A percentile compares a stretch with the other conserved stretches of the same genome.
Conservation (phyloP, 306 rosid genomes). For the Corylus americana region DNA sequence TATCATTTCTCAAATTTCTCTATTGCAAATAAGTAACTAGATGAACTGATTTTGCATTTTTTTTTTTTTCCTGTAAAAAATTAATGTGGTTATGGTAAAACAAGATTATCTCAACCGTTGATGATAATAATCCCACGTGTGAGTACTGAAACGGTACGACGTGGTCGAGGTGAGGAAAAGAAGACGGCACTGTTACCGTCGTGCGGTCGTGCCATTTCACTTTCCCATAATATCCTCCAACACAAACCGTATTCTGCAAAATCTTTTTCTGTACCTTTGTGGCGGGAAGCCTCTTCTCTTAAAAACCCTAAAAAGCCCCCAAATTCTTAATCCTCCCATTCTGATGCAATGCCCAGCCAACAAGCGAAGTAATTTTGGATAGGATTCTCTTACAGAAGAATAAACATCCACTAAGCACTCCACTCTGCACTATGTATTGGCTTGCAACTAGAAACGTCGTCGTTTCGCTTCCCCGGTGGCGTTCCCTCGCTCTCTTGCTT, state of each 20-base stretch:
- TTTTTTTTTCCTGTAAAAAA: too few relatives aligned
- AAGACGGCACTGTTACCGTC: too few relatives aligned
- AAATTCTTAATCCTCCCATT: not conserved
- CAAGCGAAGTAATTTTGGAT: not conserved
- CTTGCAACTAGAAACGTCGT: conserved; percentile 53
- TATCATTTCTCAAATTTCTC: too few relatives aligned
- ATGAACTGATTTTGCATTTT: too few relatives aligned
- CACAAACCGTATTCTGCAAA: not conserved
- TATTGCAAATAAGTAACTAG: too few relatives aligned
- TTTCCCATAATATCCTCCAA: not conserved
- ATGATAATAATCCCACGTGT: too few relatives aligned
- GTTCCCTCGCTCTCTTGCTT: conserved; percentile 49
- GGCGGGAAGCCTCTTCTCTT: conserved; percentile 25
- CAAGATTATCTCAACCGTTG: too few relatives aligned
- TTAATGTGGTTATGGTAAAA: too few relatives aligned
- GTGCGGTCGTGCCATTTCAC: not conserved
- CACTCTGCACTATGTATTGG: conserved; percentile 47
- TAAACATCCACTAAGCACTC: conserved; percentile 1
- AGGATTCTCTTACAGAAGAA: not conserved
- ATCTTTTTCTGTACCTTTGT: not conserved
- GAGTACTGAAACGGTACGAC: too few relatives aligned
- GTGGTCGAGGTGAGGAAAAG: too few relatives aligned
- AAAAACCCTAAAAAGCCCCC: not conserved
- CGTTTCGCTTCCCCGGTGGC: conserved; percentile 53
- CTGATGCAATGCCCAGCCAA: not conserved